These are phyloP conservation scores for Effrenium voratum DNA, from an alignment of 73 alveolate genomes.

Conservation along the genomic window DNA sequence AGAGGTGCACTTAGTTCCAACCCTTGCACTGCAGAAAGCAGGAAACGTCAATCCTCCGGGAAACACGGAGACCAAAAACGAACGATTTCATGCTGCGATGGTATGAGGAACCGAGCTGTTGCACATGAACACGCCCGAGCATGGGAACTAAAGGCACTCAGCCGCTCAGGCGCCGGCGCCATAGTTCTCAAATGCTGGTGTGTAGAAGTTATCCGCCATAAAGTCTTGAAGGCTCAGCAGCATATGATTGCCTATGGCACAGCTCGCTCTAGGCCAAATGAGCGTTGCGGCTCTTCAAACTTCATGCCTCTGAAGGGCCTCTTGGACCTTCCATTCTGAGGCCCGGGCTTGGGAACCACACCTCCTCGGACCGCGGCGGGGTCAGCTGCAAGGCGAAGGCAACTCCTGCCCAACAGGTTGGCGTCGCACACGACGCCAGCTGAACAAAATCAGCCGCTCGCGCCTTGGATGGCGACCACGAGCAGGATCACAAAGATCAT, in stretches of 20 bases:
- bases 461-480: slow-evolving; percentile 85
- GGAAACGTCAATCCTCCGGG: too few relatives aligned
- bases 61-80: too few relatives aligned
- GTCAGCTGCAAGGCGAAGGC: slow-evolving; percentile 68
- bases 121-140: too few relatives aligned
- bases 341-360: slow-evolving; percentile 73
- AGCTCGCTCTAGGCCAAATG: neutral
- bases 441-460: too few relatives aligned
- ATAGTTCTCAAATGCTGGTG: slow-evolving; percentile 68
- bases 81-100: too few relatives aligned
- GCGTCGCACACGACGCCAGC: too few relatives aligned
- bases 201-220: slow-evolving; percentile 88
- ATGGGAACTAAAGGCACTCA: neutral
- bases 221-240: slow-evolving; percentile 57
- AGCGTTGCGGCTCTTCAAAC: neutral
- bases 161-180: neutral
- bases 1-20: too few relatives aligned
- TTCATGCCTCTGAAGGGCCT: neutral
- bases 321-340: neutral
- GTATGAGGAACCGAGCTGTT: too few relatives aligned
- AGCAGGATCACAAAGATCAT: slow-evolving; percentile 19
- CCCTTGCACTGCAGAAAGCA: too few relatives aligned
- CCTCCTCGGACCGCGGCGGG: slow-evolving; percentile 83
- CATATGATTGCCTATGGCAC: slow-evolving; percentile 76
- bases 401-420: slow-evolving; percentile 23